Base-by-base conservation (phyloP, 495 filamentous ascomycete species). In the Penicillium goetzii region DNA sequence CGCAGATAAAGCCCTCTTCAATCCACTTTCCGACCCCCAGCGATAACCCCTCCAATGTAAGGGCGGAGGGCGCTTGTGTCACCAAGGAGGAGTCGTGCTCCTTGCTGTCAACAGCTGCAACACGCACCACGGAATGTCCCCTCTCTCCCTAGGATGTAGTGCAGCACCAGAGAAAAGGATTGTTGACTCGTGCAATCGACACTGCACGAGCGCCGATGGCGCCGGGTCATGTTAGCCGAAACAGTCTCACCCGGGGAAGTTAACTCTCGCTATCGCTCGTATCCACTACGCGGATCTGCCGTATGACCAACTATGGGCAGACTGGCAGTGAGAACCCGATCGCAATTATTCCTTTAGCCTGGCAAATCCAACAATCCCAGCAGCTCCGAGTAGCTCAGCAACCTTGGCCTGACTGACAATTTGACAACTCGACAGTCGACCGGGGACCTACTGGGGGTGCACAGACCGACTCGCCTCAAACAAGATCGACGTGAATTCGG, bases 41-140 rank as follows among this genome's bases (percentile, higher is more conserved):
- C 47, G 47, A 51, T 28, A 28, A 28, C 6, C 25, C 47, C 47
- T 51, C 25, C 47, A 51, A 51, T 30, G 47, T 51, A 51, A 51
- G 47, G 47, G 45, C 12, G 45, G 14, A 15, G 25, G 25, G 25
- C 47, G 47, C 47, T 30, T 26, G 47, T 51, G 47, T 51, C 26
- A 51, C 47, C 10, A 28, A 19, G 9, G 4, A 17, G 9, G 26
- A n/a, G 47, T 9, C 12, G 47, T 30, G 47, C 47, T 51, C 47
- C 47, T 51, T 51, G 25, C 47, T 28, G 47, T 30, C 47, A 30
- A 10, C 47, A 51, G 25, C 23, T 51, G 47, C 25, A 51, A 51
- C 25, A 7, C 6, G 30, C 43, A 47, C 19, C 43, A 21, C 3
- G 2, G 19, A 6, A n/a, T 3, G 0, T 32, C 30, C 30, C 30